These are phyloP conservation scores for Chalciporus piperatoides DNA, from an alignment of 1,284 basidiomycete species.

Conservation along the genomic window DNA sequence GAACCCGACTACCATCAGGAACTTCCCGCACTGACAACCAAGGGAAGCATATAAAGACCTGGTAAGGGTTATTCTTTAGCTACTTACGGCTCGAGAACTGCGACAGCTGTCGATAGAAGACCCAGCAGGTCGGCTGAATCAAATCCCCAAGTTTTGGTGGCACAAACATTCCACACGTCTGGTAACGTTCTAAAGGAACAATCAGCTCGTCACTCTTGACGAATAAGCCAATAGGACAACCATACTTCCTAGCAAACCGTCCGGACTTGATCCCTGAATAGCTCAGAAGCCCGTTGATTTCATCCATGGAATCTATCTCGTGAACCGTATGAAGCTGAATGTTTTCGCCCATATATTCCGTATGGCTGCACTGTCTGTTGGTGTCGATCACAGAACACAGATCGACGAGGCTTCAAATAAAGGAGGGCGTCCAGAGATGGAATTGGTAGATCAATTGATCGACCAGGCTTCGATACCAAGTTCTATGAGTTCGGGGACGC, in stretches of 20 bases:
- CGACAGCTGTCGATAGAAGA: not conserved
- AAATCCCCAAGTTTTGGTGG: conserved; percentile 6
- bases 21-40: conserved; percentile 11
- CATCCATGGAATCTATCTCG: not conserved
- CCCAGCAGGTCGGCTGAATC: conserved; percentile 7
- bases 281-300: conserved; percentile 20
- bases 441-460: conserved; percentile 22
- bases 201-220: conserved; percentile 18
- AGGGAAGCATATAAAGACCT: conserved; percentile 9
- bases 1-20: conserved; percentile 15
- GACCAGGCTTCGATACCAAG: conserved; percentile 12
- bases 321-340: not conserved
- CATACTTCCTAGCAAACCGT: conserved; percentile 26
- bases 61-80: conserved; percentile 17
- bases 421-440: conserved; percentile 6
- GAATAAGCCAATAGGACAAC: conserved; percentile 18
- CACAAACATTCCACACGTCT: conserved; percentile 11
- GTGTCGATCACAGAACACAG: conserved; percentile 19
- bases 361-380: not conserved
- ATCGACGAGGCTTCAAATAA: conserved; percentile 12
- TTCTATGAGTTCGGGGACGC: not conserved
- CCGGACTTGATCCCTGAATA: conserved; percentile 21
- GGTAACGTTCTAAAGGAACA: conserved; percentile 10
- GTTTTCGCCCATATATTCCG: not conserved
- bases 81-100: conserved; percentile 18